These are phyloP conservation scores for Xylariaceae sp. DNA, from an alignment of 2,329 filamentous ascomycete species.

Conservation along the genomic window DNA sequence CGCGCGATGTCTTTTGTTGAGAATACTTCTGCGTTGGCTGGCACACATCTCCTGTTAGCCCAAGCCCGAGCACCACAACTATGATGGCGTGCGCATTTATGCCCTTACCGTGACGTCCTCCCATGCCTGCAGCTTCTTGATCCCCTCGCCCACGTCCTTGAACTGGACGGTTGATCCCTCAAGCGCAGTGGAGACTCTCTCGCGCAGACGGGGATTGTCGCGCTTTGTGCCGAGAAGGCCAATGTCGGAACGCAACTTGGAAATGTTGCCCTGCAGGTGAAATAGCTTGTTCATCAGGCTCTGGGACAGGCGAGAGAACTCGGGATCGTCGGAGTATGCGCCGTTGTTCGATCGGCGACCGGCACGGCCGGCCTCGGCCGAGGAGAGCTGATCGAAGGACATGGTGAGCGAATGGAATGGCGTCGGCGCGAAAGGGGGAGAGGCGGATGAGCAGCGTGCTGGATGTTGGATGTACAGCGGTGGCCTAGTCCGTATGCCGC, in stretches of 20 bases:
- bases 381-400: constrained; percentile 87
- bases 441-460: not conserved
- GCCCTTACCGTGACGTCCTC: constrained; percentile 69
- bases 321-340: constrained; percentile 81
- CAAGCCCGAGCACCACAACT: not conserved
- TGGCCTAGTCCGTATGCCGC: not conserved
- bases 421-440: not conserved
- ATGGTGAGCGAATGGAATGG: constrained; percentile 43
- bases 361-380: constrained; percentile 70
- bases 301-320: constrained; percentile 78
- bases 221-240: constrained; percentile 81
- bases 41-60: constrained; percentile 7
- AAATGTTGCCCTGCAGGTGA: constrained; percentile 80
- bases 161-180: constrained; percentile 83
- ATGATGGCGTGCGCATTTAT: not conserved
- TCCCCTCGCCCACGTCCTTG: constrained; percentile 84
- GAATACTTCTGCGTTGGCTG: constrained; percentile 95
- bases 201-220: constrained; percentile 84
- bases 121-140: constrained; percentile 88
- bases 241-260: constrained; percentile 77
- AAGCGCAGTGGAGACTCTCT: constrained; percentile 80
- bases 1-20: constrained; percentile 87
- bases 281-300: constrained; percentile 85
- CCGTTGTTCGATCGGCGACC: constrained; percentile 46
- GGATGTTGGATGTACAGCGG: not conserved